Base-by-base conservation (phyloP, 2,329 filamentous ascomycete genomes). In the Aspergillus sp. region DNA sequence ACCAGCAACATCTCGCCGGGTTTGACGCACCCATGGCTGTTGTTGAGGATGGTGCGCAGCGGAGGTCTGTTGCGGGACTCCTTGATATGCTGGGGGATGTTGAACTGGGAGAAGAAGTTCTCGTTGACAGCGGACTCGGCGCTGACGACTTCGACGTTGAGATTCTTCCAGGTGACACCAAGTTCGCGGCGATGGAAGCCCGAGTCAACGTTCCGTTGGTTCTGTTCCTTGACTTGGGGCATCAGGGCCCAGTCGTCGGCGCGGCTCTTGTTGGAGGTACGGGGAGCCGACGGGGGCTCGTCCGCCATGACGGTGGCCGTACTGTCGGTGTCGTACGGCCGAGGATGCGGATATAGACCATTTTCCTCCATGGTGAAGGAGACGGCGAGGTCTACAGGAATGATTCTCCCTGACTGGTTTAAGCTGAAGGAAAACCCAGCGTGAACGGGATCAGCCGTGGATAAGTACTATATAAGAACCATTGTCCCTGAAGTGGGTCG, bases 1-100 rank as follows among this genome's bases (percentile, higher is more conserved):
- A 89, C 85, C 0, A 89, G 72, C 1, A 88, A 70, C 86, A 89
- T 88, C 68, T 89, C 85, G 17, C 86, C 87, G 0, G 86, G 86
- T 65, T 85, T 85, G 47, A 90, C 82, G 58, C 84, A 88, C 10
- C 87, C 87, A 64, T 85, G 81, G 52, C 80, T 82, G 60, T 82
- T 77, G 49, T 87, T 79, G 19, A 90, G 70, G 43, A 90, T 85
- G 0, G 82, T 86, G 56, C 81, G 82, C 17, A 86, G 68, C 0
- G 85, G 82, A 0, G 81, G 79, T 60, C 82, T 84, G 41, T 73
- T 74, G 57, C 73, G 74, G 51, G 72, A 73, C 57, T 85, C 83
- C 59, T 75, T 79, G 57, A 80, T 59, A n/a, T 78, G 71, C 33
- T 79, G 75, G 24, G 77, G 73, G 2, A 85, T 67, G 62, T 82